Conservation (phyloP, 106 monocot species). For the Narthecium ossifragum region DNA sequence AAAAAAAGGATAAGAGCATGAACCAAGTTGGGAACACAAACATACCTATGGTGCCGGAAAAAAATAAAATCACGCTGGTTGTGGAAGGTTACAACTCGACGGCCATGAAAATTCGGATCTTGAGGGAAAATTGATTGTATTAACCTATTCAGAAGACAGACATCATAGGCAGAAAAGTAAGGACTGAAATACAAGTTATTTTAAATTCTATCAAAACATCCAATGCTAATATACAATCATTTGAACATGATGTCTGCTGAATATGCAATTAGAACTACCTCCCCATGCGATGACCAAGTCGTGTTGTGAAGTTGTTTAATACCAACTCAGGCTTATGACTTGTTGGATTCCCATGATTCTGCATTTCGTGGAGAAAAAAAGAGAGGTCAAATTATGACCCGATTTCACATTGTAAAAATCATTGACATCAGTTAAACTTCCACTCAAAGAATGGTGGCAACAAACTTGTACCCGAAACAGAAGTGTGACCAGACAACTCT, state of each 20-base stretch:
- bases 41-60: constrained; percentile 92
- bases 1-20: not conserved
- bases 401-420: too few species aligned
- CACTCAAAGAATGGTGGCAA: too few species aligned
- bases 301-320: constrained; percentile 91
- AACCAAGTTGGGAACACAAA: not conserved
- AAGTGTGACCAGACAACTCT: too few species aligned
- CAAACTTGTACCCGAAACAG: too few species aligned
- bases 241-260: not conserved
- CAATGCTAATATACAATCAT: too few species aligned
- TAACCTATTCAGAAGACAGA: constrained; percentile 49
- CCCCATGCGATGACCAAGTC: constrained; percentile 78
- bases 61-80: constrained; percentile 97
- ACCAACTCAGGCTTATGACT: constrained; percentile 86
- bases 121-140: constrained; percentile 93
- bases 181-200: too few species aligned
- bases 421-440: too few species aligned
- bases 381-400: not conserved
- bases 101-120: constrained; percentile 78
- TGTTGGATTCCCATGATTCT: constrained; percentile 98
- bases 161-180: not conserved
- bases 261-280: constrained; percentile 38
- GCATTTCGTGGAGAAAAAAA: constrained; percentile 11
- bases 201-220: too few species aligned
- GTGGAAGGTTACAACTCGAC: constrained; percentile 93